These are phyloP conservation scores for Candida nitratophila DNA, from an alignment of 805 yeast species.

Conservation along the genomic window DNA sequence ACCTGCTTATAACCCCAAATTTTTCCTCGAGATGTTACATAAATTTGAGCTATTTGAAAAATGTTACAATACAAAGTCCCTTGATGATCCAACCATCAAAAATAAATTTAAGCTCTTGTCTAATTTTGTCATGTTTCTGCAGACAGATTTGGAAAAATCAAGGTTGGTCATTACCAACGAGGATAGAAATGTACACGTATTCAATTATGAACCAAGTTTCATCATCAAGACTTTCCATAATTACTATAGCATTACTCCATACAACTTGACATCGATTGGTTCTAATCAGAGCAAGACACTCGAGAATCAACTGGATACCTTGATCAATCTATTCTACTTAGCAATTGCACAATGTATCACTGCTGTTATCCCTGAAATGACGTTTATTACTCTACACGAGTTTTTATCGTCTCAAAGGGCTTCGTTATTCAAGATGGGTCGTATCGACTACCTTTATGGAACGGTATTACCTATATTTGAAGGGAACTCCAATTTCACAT, in stretches of 20 bases:
- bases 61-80: background rate
- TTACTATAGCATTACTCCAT: constrained; percentile 10
- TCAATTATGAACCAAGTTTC: constrained; percentile 7
- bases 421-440: background rate
- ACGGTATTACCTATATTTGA: background rate
- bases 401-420: constrained; percentile 8
- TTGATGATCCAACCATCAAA: too few relatives aligned
- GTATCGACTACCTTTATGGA: background rate
- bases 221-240: constrained; percentile 5
- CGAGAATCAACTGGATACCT: constrained; percentile 4
- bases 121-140: background rate
- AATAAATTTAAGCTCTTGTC: background rate
- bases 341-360: constrained; percentile 13
- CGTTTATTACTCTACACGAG: constrained; percentile 10
- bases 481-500: background rate
- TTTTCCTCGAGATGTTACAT: constrained; percentile 8
- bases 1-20: constrained; percentile 8
- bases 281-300: constrained; percentile 1
- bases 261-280: constrained; percentile 3
- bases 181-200: background rate
- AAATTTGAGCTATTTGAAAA: constrained; percentile 6
- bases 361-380: constrained; percentile 14
- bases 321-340: constrained; percentile 11
- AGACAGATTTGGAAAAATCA: background rate
- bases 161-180: background rate